Base-by-base conservation (phyloP, 169 alveolate species). In the Prorocentrum cordatum region DNA sequence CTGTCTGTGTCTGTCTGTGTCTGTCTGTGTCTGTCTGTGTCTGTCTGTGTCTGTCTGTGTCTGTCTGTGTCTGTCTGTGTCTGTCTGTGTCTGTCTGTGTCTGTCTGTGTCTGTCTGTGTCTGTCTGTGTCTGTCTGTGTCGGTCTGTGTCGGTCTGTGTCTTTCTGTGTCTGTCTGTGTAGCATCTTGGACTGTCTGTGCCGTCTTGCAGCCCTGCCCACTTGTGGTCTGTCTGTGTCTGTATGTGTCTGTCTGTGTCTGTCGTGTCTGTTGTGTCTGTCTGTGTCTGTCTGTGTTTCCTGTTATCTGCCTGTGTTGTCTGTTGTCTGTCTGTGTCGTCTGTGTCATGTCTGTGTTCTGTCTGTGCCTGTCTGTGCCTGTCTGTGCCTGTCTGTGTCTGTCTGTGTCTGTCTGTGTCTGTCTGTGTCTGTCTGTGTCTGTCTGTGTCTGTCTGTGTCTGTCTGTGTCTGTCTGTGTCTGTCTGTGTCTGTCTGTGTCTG, bases 321-420 rank as follows among this genome's bases (percentile, higher is more conserved):
- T 16, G 7, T 9, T 24, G 26, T 16, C 5, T 47, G 61, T 16
- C 27, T 47, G 61, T 16, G 29, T 47, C 27, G 61, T 47, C 5
- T 47, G 61, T 47, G 42, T 62, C 72, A n/a, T 29, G 72, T 62
- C 35, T 62, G 72, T 62, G 72, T n/a, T 62, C 72, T 62, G 72
- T 62, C 72, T 27, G 72, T 62, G 72, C 26, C 42, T 62, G 72
- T 4, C 72, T 62, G 72, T 62, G 72, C 26, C 42, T 62, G 72
- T 62, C 42, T 62, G 42, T 62, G 72, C 26, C 42, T 62, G 72
- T 62, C 42, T 62, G 72, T 62, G 42, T 62, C 42, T 62, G 72
- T 26, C 42, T 62, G 72, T 62, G 72, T 27, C 72, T 62, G 72
- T 62, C 35, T 62, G 38, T 62, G 72, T 27, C 42, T 62, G 42